Percentiles rank a stretch among this genome's conserved stretches.
Evolutionary conservation across 2,329 filamentous ascomycete species (phyloP).

Genomic region (Hypomyces perniciosus): DNA sequence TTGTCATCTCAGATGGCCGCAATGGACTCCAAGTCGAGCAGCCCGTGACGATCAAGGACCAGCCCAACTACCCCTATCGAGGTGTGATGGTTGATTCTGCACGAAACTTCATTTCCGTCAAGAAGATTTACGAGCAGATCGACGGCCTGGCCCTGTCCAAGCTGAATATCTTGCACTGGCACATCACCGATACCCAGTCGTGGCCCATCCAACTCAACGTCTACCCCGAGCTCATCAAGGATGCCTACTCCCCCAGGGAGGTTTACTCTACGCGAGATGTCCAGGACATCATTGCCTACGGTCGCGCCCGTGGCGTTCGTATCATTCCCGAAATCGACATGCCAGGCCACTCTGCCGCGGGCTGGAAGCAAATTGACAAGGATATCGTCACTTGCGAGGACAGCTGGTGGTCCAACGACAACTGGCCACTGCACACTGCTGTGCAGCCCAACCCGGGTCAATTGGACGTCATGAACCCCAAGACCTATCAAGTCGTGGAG

Average conservation of each 20-base stretch:
- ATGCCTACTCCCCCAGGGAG: slow-evolving; percentile 46
- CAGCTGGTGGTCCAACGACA: slow-evolving; percentile 57
- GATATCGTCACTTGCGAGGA: slow-evolving; percentile 48
- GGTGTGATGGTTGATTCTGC: slow-evolving; percentile 51
- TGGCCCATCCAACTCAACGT: slow-evolving; percentile 46
- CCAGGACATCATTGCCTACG: slow-evolving; percentile 41
- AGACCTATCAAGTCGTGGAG: slow-evolving; percentile 47
- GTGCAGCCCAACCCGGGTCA: slow-evolving; percentile 52
- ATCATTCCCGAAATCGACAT: slow-evolving; percentile 53
- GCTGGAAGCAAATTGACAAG: slow-evolving; percentile 48
- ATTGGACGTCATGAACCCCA: slow-evolving; percentile 49
- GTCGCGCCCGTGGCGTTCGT: slow-evolving; percentile 46
- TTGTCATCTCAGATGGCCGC: slow-evolving; percentile 42
- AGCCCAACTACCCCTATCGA: slow-evolving; percentile 46
- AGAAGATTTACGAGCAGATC: slow-evolving; percentile 48
- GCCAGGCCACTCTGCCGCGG: slow-evolving; percentile 49
- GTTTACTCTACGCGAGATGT: slow-evolving; percentile 39
- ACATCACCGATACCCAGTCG: slow-evolving; percentile 49
- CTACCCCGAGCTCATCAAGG: slow-evolving; percentile 47
- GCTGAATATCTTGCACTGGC: slow-evolving; percentile 53
- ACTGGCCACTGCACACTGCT: slow-evolving; percentile 44
- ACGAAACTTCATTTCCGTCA: slow-evolving; percentile 46
- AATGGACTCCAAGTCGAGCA: slow-evolving; percentile 45
- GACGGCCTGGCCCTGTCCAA: slow-evolving; percentile 50
- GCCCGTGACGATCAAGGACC: slow-evolving; percentile 44